These are phyloP conservation scores for Maudiozyma pseudohumilis DNA, from an alignment of 805 yeast species.

Conservation along the genomic window DNA sequence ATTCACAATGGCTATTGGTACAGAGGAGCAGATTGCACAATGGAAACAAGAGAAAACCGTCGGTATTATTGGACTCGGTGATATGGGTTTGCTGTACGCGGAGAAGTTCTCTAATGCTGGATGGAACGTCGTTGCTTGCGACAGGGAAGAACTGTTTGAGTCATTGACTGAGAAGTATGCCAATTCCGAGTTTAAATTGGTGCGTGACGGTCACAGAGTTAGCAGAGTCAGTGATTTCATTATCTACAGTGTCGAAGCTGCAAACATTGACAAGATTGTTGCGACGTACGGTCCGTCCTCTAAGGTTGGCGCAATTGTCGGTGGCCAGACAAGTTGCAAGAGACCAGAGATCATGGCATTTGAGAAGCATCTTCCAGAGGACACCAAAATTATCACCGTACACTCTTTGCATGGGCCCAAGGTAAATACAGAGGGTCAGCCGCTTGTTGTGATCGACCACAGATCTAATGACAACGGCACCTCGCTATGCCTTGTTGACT, in stretches of 20 bases:
- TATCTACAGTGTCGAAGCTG: constrained; percentile 91
- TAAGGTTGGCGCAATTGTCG: constrained; percentile 80
- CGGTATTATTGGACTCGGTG: constrained; percentile 94
- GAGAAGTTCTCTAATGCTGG: constrained; percentile 67
- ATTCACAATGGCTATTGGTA: not conserved
- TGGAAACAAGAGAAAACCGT: constrained; percentile 45
- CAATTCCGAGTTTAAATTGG: constrained; percentile 41
- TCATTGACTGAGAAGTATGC: constrained; percentile 33
- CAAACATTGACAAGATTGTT: constrained; percentile 64
- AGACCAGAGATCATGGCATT: constrained; percentile 83
- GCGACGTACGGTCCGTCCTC: constrained; percentile 75
- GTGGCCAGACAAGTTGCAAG: constrained; percentile 98
- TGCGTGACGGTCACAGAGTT: constrained; percentile 75
- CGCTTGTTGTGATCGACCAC: constrained; percentile 77
- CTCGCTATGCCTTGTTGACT: constrained; percentile 50
- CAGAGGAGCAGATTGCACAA: constrained; percentile 13
- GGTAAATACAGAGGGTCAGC: constrained; percentile 84
- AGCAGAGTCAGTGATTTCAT: constrained; percentile 74
- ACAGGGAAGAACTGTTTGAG: constrained; percentile 55
- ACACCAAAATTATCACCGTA: constrained; percentile 73
- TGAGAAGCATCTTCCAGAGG: constrained; percentile 62
- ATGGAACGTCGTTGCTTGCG: constrained; percentile 85
- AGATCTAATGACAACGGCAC: constrained; percentile 41
- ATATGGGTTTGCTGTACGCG: constrained; percentile 91
- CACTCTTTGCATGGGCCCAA: constrained; percentile 94